Evolutionary conservation across 768 basidiomycete genomes (phyloP).

Genomic region (Paxillus ammoniavirescens): DNA sequence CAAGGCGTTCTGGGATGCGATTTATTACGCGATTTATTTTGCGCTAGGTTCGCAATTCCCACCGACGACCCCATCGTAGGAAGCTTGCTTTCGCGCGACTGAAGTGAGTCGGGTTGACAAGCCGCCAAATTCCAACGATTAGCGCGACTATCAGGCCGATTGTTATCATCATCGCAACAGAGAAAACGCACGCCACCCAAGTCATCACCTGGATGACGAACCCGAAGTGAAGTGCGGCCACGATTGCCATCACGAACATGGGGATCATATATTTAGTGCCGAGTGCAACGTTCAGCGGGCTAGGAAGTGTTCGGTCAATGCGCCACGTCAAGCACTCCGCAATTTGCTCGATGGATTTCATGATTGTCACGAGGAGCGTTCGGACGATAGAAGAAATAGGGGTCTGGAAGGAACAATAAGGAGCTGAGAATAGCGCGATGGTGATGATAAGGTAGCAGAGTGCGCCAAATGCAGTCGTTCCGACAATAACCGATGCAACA

Average conservation of each 20-base stretch:
- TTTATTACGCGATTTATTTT: background rate
- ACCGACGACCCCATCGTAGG: background rate
- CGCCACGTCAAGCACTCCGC: background rate
- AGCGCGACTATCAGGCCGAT: background rate
- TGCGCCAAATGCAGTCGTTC: background rate
- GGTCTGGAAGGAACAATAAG: slow-evolving; percentile 5
- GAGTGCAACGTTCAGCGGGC: background rate
- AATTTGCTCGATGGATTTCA: background rate
- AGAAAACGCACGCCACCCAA: background rate
- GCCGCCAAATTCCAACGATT: background rate
- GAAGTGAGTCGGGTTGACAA: background rate
- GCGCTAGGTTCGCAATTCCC: background rate
- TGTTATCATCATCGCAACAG: background rate
- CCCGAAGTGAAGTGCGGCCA: background rate
- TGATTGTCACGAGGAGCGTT: background rate
- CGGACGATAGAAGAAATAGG: background rate
- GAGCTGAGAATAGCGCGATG: background rate
- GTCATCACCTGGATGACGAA: background rate
- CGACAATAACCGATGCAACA: background rate
- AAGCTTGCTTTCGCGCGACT: background rate
- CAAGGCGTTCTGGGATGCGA: background rate
- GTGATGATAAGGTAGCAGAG: background rate
- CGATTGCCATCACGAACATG: background rate
- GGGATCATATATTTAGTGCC: background rate
- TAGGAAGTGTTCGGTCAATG: background rate